phyloP scores from a whole-genome alignment of 768 basidiomycete species.

The Boletus vermiculosoides region DNA sequence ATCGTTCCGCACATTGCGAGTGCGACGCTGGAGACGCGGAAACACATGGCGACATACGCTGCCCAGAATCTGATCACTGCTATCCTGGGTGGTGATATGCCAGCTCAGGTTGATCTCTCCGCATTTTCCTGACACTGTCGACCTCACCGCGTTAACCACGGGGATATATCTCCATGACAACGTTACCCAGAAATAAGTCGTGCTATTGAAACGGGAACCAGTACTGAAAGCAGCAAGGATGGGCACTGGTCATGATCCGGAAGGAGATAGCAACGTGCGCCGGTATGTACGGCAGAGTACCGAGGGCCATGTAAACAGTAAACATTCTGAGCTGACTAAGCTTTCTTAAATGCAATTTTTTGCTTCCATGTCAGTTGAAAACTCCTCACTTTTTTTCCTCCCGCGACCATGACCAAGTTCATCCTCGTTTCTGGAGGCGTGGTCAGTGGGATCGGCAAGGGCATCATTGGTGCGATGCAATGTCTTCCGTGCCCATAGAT shows the following conservation, averaged over 20 bases:
- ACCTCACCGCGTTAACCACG: background rate
- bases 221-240: background rate
- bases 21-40: constrained; percentile 81
- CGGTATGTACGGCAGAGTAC: background rate
- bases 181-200: too few species aligned
- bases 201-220: too few species aligned
- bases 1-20: constrained; percentile 91
- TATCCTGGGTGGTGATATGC: constrained; percentile 57
- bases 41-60: constrained; percentile 78
- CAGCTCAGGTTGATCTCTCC: constrained; percentile 44
- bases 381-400: constrained; percentile 5
- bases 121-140: constrained; percentile 4
- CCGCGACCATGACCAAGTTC: constrained; percentile 79
- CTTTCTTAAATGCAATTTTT: background rate
- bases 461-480: constrained; percentile 82
- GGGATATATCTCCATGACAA: background rate
- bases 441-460: constrained; percentile 98
- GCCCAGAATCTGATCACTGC: constrained; percentile 54
- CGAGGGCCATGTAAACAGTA: background rate
- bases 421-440: constrained; percentile 97
- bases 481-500: constrained; percentile 13
- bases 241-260: background rate
- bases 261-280: background rate
- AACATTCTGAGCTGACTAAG: constrained; percentile 12
- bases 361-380: constrained; percentile 4